A percentile compares a stretch with the other conserved stretches of the same genome.
phyloP scores from a whole-genome alignment of 75 land plant species.

The Sequoia sempervirens region DNA sequence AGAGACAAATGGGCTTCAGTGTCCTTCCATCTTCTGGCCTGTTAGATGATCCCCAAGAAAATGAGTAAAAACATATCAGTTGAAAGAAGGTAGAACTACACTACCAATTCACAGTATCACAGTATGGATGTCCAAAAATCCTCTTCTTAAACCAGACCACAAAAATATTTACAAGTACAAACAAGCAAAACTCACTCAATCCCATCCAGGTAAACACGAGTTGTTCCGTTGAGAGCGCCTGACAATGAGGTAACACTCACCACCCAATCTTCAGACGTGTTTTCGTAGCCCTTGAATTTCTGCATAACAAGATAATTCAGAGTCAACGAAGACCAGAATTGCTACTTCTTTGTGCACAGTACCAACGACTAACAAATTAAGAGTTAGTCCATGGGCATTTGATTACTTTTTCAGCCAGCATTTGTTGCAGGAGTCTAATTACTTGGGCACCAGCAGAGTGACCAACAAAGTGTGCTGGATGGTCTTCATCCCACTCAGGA shows the following conservation, averaged over 20 bases:
- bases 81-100: neutral
- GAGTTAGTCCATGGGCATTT: neutral
- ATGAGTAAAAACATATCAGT: neutral
- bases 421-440: constrained; percentile 80
- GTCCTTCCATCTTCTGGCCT: constrained; percentile 88
- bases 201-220: constrained; percentile 90
- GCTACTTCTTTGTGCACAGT: neutral
- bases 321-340: neutral
- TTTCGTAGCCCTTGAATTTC: constrained; percentile 72
- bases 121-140: neutral
- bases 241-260: constrained; percentile 85
- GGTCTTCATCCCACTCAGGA: constrained; percentile 83
- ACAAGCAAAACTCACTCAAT: constrained; percentile 62
- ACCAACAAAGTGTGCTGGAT: constrained; percentile 95
- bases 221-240: constrained; percentile 93
- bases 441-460: constrained; percentile 98
- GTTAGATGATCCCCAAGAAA: neutral
- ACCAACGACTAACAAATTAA: constrained; percentile 5
- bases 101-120: neutral
- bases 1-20: constrained; percentile 63
- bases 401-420: constrained; percentile 87
- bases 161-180: neutral
- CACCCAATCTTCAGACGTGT: constrained; percentile 84
- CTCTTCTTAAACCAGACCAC: neutral
- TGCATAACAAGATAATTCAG: constrained; percentile 24